Evolutionary conservation across 768 basidiomycete genomes (phyloP).

Genomic region (Leccinellum rugosiceps): DNA sequence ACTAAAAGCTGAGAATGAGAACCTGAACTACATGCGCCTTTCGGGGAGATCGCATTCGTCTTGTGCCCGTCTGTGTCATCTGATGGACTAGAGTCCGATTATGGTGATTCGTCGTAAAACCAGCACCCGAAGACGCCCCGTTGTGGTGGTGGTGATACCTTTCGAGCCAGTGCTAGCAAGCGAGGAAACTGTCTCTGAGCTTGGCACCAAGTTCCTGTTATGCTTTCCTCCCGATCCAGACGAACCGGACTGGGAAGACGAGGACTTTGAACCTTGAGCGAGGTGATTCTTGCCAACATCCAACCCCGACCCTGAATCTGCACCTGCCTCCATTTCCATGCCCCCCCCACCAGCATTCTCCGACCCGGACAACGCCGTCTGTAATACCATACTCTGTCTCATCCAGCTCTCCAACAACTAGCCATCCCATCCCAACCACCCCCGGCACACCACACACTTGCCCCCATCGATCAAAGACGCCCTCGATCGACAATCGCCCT

Average conservation of each 20-base stretch:
- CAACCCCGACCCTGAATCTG: background rate
- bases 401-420: conserved; percentile 11
- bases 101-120: background rate
- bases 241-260: background rate
- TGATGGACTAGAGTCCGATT: background rate
- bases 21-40: background rate
- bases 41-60: conserved; percentile 8
- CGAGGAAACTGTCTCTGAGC: background rate
- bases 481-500: conserved; percentile 29
- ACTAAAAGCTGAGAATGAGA: conserved; percentile 1
- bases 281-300: conserved; percentile 1
- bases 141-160: background rate
- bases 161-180: background rate
- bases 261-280: background rate
- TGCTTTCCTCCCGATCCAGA: conserved; percentile 1
- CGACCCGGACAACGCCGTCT: background rate
- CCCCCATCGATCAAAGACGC: conserved; percentile 23
- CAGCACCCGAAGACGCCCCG: background rate
- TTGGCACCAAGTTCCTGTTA: background rate
- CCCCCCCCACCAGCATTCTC: conserved; percentile 6
- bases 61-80: conserved; percentile 1
- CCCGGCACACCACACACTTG: conserved; percentile 5
- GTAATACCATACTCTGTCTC: conserved; percentile 3
- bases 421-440: conserved; percentile 15
- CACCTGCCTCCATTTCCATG: background rate